A percentile compares a stretch with the other conserved stretches of the same genome.
Evolutionary conservation across 495 filamentous ascomycete species (phyloP).

Genomic region (Trypethelium eluteriae): DNA sequence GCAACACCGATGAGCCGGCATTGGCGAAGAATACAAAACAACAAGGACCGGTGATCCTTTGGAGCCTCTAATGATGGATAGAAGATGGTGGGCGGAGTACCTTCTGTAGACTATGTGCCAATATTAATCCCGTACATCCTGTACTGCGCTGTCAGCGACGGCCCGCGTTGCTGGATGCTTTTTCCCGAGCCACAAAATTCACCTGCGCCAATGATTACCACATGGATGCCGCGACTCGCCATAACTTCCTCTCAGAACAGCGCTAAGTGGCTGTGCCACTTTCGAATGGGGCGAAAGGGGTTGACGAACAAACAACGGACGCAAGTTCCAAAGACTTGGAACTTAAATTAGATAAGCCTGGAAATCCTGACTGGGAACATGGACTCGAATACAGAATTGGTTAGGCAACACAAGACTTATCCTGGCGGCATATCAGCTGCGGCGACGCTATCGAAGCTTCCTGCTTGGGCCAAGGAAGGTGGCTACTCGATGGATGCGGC

Average conservation of each 20-base stretch:
- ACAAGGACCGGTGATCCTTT: neutral
- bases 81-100: neutral
- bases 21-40: neutral
- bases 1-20: neutral
- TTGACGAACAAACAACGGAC: neutral
- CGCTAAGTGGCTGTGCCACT: conserved; percentile 4
- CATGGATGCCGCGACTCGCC: conserved; percentile 12
- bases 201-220: conserved; percentile 18
- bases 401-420: neutral
- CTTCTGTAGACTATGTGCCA: conserved; percentile 10
- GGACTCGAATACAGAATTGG: neutral
- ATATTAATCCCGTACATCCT: conserved; percentile 9
- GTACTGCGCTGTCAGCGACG: conserved; percentile 7
- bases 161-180: neutral
- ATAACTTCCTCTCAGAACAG: neutral
- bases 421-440: neutral
- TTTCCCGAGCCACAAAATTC: neutral
- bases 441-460: neutral
- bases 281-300: neutral
- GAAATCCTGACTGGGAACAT: neutral
- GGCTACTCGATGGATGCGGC: neutral
- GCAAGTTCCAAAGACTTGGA: neutral
- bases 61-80: neutral
- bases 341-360: neutral
- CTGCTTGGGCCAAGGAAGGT: neutral